Conservation (phyloP, 192 early-diverging fungal genomes). For the Podila verticillata region DNA sequence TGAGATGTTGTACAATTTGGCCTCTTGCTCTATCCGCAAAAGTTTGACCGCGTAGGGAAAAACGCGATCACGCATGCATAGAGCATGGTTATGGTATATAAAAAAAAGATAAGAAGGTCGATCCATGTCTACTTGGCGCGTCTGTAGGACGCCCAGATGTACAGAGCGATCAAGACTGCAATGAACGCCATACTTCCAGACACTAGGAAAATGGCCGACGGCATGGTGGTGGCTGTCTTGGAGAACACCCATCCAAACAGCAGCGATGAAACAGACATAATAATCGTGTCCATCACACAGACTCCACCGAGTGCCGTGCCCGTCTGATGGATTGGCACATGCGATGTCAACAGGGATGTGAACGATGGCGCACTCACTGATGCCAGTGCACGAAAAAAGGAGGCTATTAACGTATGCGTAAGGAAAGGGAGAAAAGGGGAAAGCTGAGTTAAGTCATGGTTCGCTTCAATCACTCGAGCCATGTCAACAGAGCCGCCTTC, state of each 20-base stretch:
- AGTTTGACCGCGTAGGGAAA: too few species aligned
- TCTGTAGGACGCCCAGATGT: slow-evolving; percentile 15
- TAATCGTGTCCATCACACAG: slow-evolving; percentile 16
- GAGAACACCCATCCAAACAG: slow-evolving; percentile 32
- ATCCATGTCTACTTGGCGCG: slow-evolving; percentile 2
- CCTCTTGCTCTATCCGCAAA: too few species aligned
- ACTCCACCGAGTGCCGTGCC: slow-evolving; percentile 34
- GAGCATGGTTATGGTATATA: too few species aligned
- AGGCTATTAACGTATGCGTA: neutral
- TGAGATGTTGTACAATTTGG: too few species aligned
- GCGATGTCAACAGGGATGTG: slow-evolving; percentile 21
- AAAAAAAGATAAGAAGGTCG: too few species aligned
- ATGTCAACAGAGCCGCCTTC: neutral
- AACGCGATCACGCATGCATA: too few species aligned
- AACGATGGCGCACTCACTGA: slow-evolving; percentile 23
- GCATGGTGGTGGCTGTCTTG: slow-evolving; percentile 17
- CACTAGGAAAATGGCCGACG: slow-evolving; percentile 22
- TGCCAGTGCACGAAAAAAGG: slow-evolving; percentile 16
- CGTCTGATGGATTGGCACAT: slow-evolving; percentile 27
- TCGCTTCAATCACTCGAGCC: too few species aligned
- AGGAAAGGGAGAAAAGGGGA: neutral
- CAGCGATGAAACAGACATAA: slow-evolving; percentile 15
- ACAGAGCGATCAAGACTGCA: neutral
- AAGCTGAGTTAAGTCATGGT: too few species aligned
- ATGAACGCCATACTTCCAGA: slow-evolving; percentile 5